These are phyloP conservation scores for Verticillium dahliae DNA, from an alignment of 2,329 filamentous ascomycete genomes.

Conservation along the genomic window DNA sequence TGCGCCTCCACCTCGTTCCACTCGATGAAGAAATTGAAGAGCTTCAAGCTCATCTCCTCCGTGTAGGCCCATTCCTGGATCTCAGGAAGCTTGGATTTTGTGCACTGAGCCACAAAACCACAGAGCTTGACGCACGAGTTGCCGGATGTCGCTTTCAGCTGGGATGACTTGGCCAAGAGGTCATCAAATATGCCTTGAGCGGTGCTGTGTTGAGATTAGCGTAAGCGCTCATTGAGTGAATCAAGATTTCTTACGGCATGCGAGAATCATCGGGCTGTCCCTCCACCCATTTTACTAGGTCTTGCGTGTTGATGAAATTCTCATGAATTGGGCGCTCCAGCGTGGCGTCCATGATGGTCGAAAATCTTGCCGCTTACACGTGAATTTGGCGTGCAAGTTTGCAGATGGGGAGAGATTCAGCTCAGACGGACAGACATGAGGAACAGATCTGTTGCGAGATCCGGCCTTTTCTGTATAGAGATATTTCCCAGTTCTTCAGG, in stretches of 20 bases:
- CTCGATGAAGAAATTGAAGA: slow-evolving; percentile 59
- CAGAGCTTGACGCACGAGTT: slow-evolving; percentile 55
- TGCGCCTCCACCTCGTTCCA: slow-evolving; percentile 63
- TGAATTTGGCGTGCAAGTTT: neutral
- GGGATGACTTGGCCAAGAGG: slow-evolving; percentile 41
- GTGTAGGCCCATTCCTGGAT: slow-evolving; percentile 47
- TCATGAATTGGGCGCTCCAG: slow-evolving; percentile 3
- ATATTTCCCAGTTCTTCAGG: neutral
- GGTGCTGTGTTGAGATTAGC: slow-evolving; percentile 12
- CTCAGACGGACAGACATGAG: neutral
- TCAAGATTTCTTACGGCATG: slow-evolving; percentile 22
- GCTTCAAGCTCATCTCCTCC: slow-evolving; percentile 34
- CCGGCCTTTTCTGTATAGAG: neutral
- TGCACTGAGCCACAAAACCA: slow-evolving; percentile 54
- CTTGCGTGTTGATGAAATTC: slow-evolving; percentile 25
- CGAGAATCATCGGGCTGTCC: slow-evolving; percentile 25
- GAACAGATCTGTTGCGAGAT: neutral
- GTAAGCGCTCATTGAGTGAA: neutral
- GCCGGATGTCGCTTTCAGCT: slow-evolving; percentile 48
- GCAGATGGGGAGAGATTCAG: neutral
- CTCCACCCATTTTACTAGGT: slow-evolving; percentile 36
- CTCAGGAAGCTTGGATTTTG: slow-evolving; percentile 36
- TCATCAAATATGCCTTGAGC: slow-evolving; percentile 37
- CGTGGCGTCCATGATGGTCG: neutral
- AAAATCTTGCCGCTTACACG: neutral